These are phyloP conservation scores for Botrytis galanthina DNA, from an alignment of 2,329 filamentous ascomycete genomes.

Conservation along the genomic window DNA sequence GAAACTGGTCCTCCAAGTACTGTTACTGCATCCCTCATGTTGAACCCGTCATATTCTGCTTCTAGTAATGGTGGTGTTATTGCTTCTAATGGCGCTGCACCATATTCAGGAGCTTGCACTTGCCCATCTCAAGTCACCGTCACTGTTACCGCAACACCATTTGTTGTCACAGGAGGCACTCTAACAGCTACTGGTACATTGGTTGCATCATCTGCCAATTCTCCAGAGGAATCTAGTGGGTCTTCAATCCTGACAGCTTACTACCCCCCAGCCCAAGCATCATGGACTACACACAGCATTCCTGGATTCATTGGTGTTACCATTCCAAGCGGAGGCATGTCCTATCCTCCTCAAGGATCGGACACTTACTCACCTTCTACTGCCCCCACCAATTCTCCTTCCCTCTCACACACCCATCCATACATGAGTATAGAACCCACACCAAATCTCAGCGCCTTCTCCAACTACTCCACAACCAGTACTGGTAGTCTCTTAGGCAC, in stretches of 20 bases:
- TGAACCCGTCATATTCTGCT: background rate
- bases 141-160: constrained; percentile 13
- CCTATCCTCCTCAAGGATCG: background rate
- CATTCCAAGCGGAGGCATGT: background rate
- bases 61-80: background rate
- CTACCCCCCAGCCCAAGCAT: background rate
- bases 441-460: background rate
- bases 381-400: background rate
- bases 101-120: background rate
- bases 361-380: background rate
- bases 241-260: background rate
- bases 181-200: background rate
- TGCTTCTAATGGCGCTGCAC: background rate
- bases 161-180: background rate
- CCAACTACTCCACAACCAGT: background rate
- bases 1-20: constrained; percentile 11
- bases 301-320: constrained; percentile 6
- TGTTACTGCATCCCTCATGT: constrained; percentile 8
- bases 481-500: background rate
- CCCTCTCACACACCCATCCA: background rate
- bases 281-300: background rate
- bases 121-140: background rate
- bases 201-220: background rate
- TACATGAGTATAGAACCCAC: background rate
- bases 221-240: background rate